Evolutionary conservation across 2,329 filamentous ascomycete genomes (phyloP), one percentile per base, ranked within the genome.

Genomic region (Pseudogymnoascus sp.): DNA sequence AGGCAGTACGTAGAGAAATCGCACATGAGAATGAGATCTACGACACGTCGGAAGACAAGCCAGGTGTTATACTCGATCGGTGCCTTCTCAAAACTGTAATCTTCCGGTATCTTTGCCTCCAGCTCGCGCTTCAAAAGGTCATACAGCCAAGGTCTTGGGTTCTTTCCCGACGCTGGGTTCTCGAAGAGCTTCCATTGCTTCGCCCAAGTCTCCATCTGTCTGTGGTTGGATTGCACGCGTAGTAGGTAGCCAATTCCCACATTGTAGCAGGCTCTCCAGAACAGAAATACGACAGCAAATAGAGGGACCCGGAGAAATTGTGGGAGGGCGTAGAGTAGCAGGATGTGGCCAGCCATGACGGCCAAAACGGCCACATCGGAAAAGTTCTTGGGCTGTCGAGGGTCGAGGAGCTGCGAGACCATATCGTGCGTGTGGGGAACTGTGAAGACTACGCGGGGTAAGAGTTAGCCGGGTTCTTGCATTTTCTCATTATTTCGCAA

Each of bases 51-150:
- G 79, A 99, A 99, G 69, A 97, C 86, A 63, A 99, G 84, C 95
- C 95, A 99, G 43, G 95, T 96, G 79, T 99, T 99, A 84, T 98
- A 99, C 82, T 99, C 95, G 75, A 98, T 82, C 14, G 95, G 95
- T 0, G 93, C 93, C 70, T 90, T 84, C 70, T 96, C 93, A 73
- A 99, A 96, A 67, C 88, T 87, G 79, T 98, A 99, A 78, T 99
- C 92, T 71, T 89, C 84, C 3, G 90, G 89, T 66, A 99, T 96
- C 78, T 99, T 98, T 70, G 91, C 89, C 78, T 98, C 93, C 75
- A 97, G 83, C 77, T 99, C 95, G 65, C 83, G 82, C 76, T 96
- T 96, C 70, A 99, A 81, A 67, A 96, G 82, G 41, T 84, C 82
- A 81, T 96, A 96, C 61, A 98, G 80, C 78, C 84, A 86, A 35